Evolutionary conservation across 768 basidiomycete species (phyloP).

Genomic region (Leucosporidium creatinivorum): DNA sequence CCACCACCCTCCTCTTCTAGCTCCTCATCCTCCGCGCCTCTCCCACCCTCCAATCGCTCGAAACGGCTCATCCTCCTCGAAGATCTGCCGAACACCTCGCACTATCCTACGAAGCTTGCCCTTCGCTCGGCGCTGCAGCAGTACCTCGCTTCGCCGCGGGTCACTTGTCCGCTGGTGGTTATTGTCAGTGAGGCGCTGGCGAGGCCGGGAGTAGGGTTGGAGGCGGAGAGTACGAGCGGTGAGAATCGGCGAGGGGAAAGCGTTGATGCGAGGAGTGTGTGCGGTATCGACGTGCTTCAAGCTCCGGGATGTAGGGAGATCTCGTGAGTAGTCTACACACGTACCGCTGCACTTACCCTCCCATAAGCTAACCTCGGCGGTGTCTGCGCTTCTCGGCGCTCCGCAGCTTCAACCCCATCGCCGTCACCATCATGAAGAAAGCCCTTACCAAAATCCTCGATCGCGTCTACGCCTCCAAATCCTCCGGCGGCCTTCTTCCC

Average conservation of each 20-base stretch:
- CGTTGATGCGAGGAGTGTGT: constrained; percentile 60
- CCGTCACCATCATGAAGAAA: constrained; percentile 71
- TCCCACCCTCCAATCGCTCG: not conserved
- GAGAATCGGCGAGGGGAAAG: constrained; percentile 51
- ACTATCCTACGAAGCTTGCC: constrained; percentile 67
- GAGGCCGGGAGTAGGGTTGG: constrained; percentile 41
- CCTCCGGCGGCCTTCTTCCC: constrained; percentile 39
- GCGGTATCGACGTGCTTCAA: constrained; percentile 62
- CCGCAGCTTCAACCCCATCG: constrained; percentile 81
- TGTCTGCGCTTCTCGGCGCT: not conserved
- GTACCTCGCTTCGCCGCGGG: constrained; percentile 42
- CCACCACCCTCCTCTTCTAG: not conserved
- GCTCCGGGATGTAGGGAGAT: constrained; percentile 74
- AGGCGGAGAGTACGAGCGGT: constrained; percentile 46
- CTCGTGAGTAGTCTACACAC: too few species aligned
- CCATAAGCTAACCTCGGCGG: not conserved
- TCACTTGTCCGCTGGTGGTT: constrained; percentile 61
- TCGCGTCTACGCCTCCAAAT: constrained; percentile 5
- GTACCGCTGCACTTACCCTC: too few species aligned
- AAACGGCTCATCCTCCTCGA: constrained; percentile 36
- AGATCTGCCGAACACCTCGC: constrained; percentile 72
- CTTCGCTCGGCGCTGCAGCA: constrained; percentile 53
- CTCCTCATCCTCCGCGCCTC: not conserved
- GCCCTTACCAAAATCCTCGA: constrained; percentile 54
- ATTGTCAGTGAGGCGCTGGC: constrained; percentile 75